Conservation (phyloP, 768 basidiomycete species). For the Coprinellus micaceus region DNA sequence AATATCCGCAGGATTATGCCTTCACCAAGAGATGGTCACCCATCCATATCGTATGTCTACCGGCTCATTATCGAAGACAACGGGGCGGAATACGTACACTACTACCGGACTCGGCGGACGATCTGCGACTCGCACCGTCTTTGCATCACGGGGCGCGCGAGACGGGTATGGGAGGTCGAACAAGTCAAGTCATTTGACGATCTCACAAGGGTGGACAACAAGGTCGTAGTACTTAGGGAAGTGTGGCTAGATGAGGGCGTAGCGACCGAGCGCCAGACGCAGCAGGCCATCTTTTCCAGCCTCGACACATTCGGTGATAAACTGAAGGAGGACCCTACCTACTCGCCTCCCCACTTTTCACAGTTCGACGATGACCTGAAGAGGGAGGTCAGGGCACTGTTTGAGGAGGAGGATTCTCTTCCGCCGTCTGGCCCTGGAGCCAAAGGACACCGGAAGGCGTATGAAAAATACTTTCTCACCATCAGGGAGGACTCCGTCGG, state of each 20-base stretch:
- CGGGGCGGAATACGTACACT: background rate
- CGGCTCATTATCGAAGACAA: background rate
- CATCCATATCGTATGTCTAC: slow-evolving; percentile 1
- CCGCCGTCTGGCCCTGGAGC: background rate
- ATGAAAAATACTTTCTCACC: background rate
- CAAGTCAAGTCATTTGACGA: background rate
- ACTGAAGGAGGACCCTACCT: background rate
- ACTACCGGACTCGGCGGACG: background rate
- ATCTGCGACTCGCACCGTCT: background rate
- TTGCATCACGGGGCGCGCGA: slow-evolving; percentile 7
- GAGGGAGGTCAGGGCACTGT: background rate
- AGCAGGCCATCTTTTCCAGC: background rate
- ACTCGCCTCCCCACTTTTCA: background rate
- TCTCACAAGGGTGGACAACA: background rate
- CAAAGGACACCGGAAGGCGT: background rate
- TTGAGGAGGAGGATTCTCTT: background rate
- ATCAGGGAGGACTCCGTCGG: background rate
- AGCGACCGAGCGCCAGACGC: background rate
- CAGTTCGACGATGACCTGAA: background rate
- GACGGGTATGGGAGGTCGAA: slow-evolving; percentile 5
- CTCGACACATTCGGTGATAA: background rate
- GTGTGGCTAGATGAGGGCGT: background rate
- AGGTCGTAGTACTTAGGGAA: background rate
- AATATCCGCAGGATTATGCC: background rate
- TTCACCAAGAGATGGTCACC: background rate